A percentile compares a stretch with the other conserved stretches of the same genome.
Evolutionary conservation across 345 rosid species (phyloP).

Genomic region (Eucalyptus regnans): DNA sequence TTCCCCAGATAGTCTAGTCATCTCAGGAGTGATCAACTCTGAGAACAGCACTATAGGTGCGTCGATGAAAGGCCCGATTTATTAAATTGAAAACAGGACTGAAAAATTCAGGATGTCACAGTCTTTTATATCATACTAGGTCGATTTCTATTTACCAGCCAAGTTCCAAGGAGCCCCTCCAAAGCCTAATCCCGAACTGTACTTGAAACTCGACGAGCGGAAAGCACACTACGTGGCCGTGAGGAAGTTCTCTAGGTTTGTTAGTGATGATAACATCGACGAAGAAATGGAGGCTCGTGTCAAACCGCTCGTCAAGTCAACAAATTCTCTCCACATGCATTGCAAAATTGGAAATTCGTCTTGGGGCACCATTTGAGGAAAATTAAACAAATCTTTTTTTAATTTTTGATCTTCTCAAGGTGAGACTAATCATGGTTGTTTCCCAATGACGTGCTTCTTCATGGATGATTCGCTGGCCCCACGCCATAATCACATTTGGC

Average conservation of each 20-base stretch:
- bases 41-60: too few relatives aligned
- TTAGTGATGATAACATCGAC: background rate
- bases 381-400: too few relatives aligned
- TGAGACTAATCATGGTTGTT: background rate
- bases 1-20: too few relatives aligned
- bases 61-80: too few relatives aligned
- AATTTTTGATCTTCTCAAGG: background rate
- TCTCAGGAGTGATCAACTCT: too few relatives aligned
- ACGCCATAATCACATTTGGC: background rate
- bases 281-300: background rate
- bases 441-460: slow-evolving; percentile 2
- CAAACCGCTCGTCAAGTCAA: background rate
- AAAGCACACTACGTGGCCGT: background rate
- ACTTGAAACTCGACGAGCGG: background rate
- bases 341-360: background rate
- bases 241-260: background rate
- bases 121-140: background rate
- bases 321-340: background rate
- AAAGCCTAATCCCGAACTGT: background rate
- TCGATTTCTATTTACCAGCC: background rate
- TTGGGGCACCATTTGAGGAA: background rate
- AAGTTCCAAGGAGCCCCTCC: background rate
- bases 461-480: slow-evolving; percentile 4
- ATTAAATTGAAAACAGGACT: too few relatives aligned
- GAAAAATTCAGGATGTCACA: too few relatives aligned